These are phyloP conservation scores for Apostasia shenzhenica DNA, from an alignment of 106 monocot species.

Conservation along the genomic window DNA sequence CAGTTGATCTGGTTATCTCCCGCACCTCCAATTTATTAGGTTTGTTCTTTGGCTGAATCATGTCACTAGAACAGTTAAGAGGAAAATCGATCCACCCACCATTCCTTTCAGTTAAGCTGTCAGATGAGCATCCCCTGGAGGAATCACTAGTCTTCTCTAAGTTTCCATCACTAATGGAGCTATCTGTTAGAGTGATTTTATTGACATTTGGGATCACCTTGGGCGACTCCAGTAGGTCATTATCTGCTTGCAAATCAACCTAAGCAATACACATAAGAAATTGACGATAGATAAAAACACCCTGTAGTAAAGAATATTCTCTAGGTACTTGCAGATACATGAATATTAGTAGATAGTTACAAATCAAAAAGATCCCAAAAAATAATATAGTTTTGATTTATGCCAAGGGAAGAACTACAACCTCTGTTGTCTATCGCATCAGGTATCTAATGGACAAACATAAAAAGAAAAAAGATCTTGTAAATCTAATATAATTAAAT, in stretches of 20 bases:
- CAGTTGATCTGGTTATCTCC: constrained; percentile 5
- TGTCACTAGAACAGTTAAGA: neutral
- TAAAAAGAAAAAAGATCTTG: neutral
- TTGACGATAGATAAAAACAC: neutral
- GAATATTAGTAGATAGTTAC: neutral
- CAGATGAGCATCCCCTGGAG: constrained; percentile 7
- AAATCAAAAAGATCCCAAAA: no score
- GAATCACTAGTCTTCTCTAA: constrained; percentile 8
- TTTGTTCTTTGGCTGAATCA: neutral
- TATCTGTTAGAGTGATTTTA: constrained; percentile 32
- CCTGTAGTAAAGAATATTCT: neutral
- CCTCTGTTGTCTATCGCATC: no score
- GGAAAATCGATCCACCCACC: neutral
- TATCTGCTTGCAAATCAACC: constrained; percentile 36
- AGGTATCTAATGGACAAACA: no score
- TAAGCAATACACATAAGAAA: constrained; percentile 15
- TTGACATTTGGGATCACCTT: constrained; percentile 37
- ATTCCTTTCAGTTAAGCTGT: constrained; percentile 1
- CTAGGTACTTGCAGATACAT: neutral
- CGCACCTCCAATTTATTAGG: constrained; percentile 12
- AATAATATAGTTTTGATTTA: no score
- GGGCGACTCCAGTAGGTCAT: constrained; percentile 41
- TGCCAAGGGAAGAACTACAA: no score
- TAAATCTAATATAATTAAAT: neutral
- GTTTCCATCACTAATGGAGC: constrained; percentile 6